Evolutionary conservation across 208 protist species (phyloP).

Genomic region (Leishmania aethiopica): DNA sequence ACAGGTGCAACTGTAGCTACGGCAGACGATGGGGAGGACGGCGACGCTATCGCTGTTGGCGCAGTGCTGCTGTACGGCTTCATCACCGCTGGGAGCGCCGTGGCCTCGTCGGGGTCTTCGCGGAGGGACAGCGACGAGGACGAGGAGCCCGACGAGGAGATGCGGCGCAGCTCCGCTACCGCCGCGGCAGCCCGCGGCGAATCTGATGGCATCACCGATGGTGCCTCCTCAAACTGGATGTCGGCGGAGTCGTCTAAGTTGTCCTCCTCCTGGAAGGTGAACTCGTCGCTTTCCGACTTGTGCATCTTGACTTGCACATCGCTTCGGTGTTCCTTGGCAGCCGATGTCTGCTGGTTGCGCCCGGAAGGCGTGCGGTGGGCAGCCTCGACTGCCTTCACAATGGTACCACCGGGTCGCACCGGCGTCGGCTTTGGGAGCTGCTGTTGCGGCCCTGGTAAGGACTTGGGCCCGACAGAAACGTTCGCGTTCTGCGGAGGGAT

Average conservation of each 20-base stretch:
- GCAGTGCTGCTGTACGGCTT: neutral
- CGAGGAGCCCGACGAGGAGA: conserved; percentile 2
- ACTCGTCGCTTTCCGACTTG: conserved; percentile 8
- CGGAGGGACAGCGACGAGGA: conserved; percentile 30
- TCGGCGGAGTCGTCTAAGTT: conserved; percentile 8
- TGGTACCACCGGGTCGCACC: conserved; percentile 3
- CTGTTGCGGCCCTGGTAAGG: conserved; percentile 8
- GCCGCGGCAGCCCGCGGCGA: neutral
- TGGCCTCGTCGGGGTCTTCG: conserved; percentile 38
- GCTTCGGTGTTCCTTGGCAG: conserved; percentile 16
- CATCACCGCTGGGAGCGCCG: conserved; percentile 16
- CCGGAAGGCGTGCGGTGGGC: neutral
- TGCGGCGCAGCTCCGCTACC: neutral
- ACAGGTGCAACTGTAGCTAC: conserved; percentile 1
- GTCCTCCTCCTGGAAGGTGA: conserved; percentile 17
- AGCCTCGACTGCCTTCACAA: neutral
- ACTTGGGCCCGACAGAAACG: conserved; percentile 19
- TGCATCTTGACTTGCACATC: neutral
- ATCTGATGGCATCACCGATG: neutral
- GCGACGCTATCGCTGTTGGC: neutral
- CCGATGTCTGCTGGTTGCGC: conserved; percentile 4
- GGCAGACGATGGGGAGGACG: neutral
- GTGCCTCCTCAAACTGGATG: conserved; percentile 37
- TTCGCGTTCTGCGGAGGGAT: conserved; percentile 25
- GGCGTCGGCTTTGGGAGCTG: conserved; percentile 4